A percentile compares a stretch with the other conserved stretches of the same genome.
phyloP scores from a whole-genome alignment of 805 yeast genomes.

The Phaffomyces antillensis region DNA sequence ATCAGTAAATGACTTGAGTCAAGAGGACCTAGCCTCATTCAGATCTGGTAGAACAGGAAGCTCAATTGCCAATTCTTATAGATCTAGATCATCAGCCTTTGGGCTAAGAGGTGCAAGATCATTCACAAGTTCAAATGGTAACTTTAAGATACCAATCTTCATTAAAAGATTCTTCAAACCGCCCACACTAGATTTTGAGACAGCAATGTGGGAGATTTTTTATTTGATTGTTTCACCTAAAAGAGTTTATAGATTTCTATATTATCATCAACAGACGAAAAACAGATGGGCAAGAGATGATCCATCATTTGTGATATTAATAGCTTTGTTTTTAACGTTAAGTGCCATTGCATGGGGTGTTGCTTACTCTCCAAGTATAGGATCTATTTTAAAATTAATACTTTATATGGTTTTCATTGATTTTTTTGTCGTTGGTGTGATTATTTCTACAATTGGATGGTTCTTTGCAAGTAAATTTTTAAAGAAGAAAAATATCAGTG shows the following conservation, averaged over 20 bases:
- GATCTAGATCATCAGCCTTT: slow-evolving; percentile 5
- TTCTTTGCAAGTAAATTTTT: slow-evolving; percentile 58
- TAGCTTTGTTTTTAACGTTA: slow-evolving; percentile 56
- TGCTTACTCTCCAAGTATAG: slow-evolving; percentile 60
- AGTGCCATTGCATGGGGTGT: slow-evolving; percentile 90
- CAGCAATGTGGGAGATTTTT: slow-evolving; percentile 87
- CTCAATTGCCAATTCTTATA: background rate
- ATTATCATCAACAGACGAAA: slow-evolving; percentile 74
- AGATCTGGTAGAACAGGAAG: slow-evolving; percentile 17
- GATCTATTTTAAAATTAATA: slow-evolving; percentile 58
- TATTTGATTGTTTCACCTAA: slow-evolving; percentile 68
- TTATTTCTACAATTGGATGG: slow-evolving; percentile 73
- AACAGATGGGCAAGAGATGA: slow-evolving; percentile 86
- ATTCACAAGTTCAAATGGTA: slow-evolving; percentile 5
- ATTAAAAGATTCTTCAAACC: slow-evolving; percentile 54
- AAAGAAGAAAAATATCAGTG: slow-evolving; percentile 28
- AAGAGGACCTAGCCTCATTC: slow-evolving; percentile 19
- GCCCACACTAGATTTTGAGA: slow-evolving; percentile 81
- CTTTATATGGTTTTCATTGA: slow-evolving; percentile 82
- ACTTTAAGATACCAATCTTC: slow-evolving; percentile 27
- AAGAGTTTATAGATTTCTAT: slow-evolving; percentile 73
- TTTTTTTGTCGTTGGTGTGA: slow-evolving; percentile 61
- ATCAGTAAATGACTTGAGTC: slow-evolving; percentile 10
- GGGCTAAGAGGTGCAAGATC: slow-evolving; percentile 6
- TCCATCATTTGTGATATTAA: slow-evolving; percentile 75